A percentile compares a stretch with the other conserved stretches of the same genome.
These are phyloP conservation scores for Tolypocladium cylindrosporum DNA, from an alignment of 2,329 filamentous ascomycete species.

Conservation along the genomic window DNA sequence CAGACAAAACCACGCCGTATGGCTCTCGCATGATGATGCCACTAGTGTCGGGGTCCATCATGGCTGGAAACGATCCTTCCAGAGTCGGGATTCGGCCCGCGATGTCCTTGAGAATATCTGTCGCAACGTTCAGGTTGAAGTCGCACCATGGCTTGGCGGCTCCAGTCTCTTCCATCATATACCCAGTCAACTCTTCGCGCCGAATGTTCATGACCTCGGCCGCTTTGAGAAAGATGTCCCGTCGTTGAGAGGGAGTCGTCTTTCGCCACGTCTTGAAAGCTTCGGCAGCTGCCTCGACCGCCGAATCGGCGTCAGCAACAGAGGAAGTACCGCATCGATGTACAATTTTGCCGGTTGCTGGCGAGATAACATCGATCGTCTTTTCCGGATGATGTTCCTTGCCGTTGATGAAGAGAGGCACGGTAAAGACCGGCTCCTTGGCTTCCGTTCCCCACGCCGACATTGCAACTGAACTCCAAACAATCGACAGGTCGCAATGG, in stretches of 20 bases:
- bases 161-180: conserved; percentile 45
- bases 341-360: background rate
- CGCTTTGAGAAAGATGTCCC: conserved; percentile 61
- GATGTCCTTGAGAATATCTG: conserved; percentile 30
- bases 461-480: background rate
- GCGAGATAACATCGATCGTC: conserved; percentile 14
- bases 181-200: conserved; percentile 47
- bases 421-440: conserved; percentile 1
- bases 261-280: conserved; percentile 63
- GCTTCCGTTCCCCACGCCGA: background rate
- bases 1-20: conserved; percentile 67
- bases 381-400: conserved; percentile 32
- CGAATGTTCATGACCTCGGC: conserved; percentile 53
- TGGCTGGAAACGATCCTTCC: conserved; percentile 25
- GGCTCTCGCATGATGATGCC: conserved; percentile 66
- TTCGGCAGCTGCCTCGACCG: conserved; percentile 44
- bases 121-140: conserved; percentile 26
- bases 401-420: conserved; percentile 34
- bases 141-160: conserved; percentile 25
- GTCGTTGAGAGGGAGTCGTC: conserved; percentile 48
- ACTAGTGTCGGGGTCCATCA: conserved; percentile 18
- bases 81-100: conserved; percentile 31
- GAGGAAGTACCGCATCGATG: conserved; percentile 35
- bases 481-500: background rate
- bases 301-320: conserved; percentile 42